Base-by-base conservation (phyloP, 1,139 yeast species). In the Protomyces inundatus region DNA sequence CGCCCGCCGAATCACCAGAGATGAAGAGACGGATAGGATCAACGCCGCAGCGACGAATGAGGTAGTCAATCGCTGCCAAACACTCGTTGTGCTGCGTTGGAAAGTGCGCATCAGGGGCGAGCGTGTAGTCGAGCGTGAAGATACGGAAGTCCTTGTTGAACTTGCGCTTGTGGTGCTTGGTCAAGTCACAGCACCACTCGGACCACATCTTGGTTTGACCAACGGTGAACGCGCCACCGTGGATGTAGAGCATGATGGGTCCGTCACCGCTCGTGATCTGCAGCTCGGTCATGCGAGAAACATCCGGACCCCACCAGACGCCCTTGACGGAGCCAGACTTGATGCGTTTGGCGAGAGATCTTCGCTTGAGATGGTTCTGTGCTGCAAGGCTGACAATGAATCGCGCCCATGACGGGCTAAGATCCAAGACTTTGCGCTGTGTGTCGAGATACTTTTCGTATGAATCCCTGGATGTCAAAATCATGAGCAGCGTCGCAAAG, bases 1-100 rank as follows among this genome's bases (percentile, higher is more conserved):
- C 62, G 3, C 62, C 62, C 4, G 62, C 62, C 16, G 56, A 52
- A 34, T 58, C 62, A 34, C 62, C 62, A n/a, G 62, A 46, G 35
- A 58, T 36, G 62, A 58, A 52, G 12, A 58, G n/a, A 6, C 62
- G 55, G 6, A 52, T 33, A 9, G 56, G 62, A 51, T 51, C 51
- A 7, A 58, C 53, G 4, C 42, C 14, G 35, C 53, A 23, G 7
- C 33, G 34, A 6, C 62, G 53, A 9, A 45, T 33, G 9, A 58
- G 56, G 42, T 58, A 58, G 32, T 58, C 62, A 16, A 52, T 23
- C 7, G 62, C 62, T 12, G 62, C 46, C 12, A 33, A 39, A 42
- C 39, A 51, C 52, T 58, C 32, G 9, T 51, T 46, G 45, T 55
- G 42, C 36, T 58, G 62, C 10, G 40, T 32, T n/a, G 62, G 62